Conservation (phyloP, 2,329 filamentous ascomycete genomes). For the Colletotrichum chlorophyti region DNA sequence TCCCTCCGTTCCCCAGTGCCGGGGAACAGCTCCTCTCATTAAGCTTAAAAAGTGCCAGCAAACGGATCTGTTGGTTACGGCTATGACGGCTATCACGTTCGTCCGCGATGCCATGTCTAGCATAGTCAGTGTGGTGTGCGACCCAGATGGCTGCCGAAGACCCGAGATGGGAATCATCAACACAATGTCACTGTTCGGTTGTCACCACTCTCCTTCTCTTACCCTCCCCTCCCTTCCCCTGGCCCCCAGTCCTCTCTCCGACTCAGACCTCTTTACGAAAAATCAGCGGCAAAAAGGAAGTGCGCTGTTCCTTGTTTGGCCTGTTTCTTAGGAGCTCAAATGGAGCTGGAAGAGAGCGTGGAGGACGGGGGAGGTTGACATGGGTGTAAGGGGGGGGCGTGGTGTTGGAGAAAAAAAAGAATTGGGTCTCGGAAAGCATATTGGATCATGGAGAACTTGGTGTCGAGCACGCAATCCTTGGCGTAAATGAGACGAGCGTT, state of each 20-base stretch:
- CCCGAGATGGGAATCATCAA: constrained; percentile 15
- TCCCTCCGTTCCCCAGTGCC: no score
- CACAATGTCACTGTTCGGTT: constrained; percentile 3
- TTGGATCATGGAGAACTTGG: constrained; percentile 28
- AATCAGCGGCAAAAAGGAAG: background rate
- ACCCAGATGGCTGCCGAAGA: constrained; percentile 22
- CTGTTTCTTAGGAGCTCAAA: background rate
- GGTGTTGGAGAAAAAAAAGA: constrained; percentile 3
- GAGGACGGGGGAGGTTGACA: background rate
- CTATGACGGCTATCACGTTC: background rate
- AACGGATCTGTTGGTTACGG: background rate
- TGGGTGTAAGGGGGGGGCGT: background rate
- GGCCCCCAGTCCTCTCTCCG: background rate
- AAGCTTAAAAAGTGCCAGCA: constrained; percentile 28
- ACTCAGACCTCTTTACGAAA: no score
- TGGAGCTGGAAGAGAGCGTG: background rate
- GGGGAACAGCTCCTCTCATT: constrained; percentile 5
- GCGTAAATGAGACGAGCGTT: constrained; percentile 26
- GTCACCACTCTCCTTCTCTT: background rate
- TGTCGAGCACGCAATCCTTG: constrained; percentile 29
- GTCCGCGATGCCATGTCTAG: constrained; percentile 10
- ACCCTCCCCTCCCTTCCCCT: background rate
- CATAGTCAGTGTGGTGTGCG: constrained; percentile 5
- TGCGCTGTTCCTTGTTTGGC: background rate
- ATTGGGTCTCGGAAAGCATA: constrained; percentile 20